These are phyloP conservation scores for Fragaria iinumae DNA, from an alignment of 306 rosid species.

Conservation along the genomic window DNA sequence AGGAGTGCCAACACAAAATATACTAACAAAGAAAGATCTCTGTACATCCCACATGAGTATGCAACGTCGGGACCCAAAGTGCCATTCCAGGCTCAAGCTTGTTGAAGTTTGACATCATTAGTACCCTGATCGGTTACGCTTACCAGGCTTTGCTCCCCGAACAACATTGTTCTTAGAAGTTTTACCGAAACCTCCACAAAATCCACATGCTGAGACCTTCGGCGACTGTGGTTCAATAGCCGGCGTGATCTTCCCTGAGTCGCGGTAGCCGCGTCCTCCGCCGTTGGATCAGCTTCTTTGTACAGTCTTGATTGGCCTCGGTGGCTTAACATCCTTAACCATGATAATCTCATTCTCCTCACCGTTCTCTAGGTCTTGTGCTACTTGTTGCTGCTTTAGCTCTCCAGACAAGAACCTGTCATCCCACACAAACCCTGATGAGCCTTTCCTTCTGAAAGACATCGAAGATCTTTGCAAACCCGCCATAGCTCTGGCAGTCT, in stretches of 20 bases:
- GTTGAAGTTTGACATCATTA: not conserved
- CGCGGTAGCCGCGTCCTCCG: slow-evolving; percentile 51
- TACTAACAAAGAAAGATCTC: not conserved
- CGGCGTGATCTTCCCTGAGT: slow-evolving; percentile 51
- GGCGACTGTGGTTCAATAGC: slow-evolving; percentile 89
- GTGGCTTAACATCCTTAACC: slow-evolving; percentile 14
- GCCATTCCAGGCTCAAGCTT: not conserved
- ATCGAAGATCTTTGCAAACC: slow-evolving; percentile 78
- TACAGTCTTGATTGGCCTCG: slow-evolving; percentile 33
- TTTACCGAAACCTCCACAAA: slow-evolving; percentile 58
- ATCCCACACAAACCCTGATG: slow-evolving; percentile 86
- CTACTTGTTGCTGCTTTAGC: slow-evolving; percentile 33
- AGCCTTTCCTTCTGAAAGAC: slow-evolving; percentile 85
- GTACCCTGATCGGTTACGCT: slow-evolving; percentile 45
- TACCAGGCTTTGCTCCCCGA: slow-evolving; percentile 34
- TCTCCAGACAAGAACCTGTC: slow-evolving; percentile 56
- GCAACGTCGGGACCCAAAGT: not conserved
- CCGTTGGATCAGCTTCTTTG: slow-evolving; percentile 64
- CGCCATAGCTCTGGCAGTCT: slow-evolving; percentile 39
- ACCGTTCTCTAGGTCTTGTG: not conserved
- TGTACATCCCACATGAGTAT: not conserved
- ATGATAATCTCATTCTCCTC: not conserved
- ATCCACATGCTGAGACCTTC: slow-evolving; percentile 69
- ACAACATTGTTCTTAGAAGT: slow-evolving; percentile 23
- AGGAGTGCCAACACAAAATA: too few species aligned